Percentiles rank a stretch among this genome's conserved stretches.
phyloP scores from a whole-genome alignment of 805 yeast species.

The Clavispora phyllophila region DNA sequence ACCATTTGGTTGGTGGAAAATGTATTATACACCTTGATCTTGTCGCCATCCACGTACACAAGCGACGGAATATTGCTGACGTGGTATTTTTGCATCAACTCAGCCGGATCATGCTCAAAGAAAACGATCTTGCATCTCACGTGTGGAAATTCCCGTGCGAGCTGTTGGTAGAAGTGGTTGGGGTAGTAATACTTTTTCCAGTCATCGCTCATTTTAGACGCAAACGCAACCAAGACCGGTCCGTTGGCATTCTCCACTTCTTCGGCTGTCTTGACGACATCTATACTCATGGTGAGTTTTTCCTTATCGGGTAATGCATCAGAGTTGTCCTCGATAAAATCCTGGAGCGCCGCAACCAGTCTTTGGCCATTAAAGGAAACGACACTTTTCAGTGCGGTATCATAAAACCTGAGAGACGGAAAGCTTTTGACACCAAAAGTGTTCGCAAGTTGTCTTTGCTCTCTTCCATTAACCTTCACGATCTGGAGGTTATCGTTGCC shows the following conservation, averaged over 20 bases:
- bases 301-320: background rate
- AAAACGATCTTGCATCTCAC: conserved; percentile 23
- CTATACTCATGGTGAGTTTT: background rate
- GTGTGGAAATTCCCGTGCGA: conserved; percentile 14
- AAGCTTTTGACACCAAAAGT: conserved; percentile 39
- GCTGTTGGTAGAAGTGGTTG: conserved; percentile 28
- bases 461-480: conserved; percentile 25
- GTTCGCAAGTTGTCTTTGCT: conserved; percentile 26
- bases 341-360: conserved; percentile 8
- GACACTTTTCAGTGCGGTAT: conserved; percentile 36
- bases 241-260: conserved; percentile 2
- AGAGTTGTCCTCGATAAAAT: conserved; percentile 8
- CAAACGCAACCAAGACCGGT: conserved; percentile 11
- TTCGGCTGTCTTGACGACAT: background rate
- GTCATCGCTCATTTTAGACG: conserved; percentile 10
- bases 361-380: conserved; percentile 28
- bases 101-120: conserved; percentile 16
- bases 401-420: conserved; percentile 47
- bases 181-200: conserved; percentile 33
- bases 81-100: conserved; percentile 19
- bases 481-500: conserved; percentile 25
- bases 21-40: conserved; percentile 21
- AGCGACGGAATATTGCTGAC: conserved; percentile 30
- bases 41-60: conserved; percentile 21
- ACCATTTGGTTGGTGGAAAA: conserved; percentile 15